Base-by-base conservation (phyloP, 1,284 basidiomycete species). In the Pyrrhoderma noxium region DNA sequence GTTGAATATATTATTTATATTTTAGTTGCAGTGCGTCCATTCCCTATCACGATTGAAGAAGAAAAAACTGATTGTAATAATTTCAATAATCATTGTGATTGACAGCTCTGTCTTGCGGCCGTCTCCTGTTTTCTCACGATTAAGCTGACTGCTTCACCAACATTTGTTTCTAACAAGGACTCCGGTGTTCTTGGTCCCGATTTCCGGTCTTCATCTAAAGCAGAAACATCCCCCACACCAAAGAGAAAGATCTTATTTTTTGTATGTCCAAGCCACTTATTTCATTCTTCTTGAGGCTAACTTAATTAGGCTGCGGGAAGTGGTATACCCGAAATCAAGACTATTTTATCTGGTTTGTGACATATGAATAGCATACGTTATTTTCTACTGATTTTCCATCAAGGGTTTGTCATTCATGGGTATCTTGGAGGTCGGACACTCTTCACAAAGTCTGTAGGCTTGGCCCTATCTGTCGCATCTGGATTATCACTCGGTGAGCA, bases 301-400 rank as follows among this genome's bases (percentile, higher is more conserved):
- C 7, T 11, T 5, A 5, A 31, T 31, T 11, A 89, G 83, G 95
- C 94, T 11, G 91, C 92, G 23, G 95, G 95, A 11, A 93, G 89
- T 61, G 95, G 95, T 56, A 95, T 98, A 52, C 93, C 94, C 0
- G 95, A 98, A 67, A 87, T 98, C 66, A 99, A 98, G 69, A 94
- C 93, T 0, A 96, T 98, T 53, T 74, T 99, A 36, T 93, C 91
- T 53, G 93, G 87, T 80, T 57, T 40, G 67, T 55, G 14, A 34
- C 8, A 3, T 14, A 16, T 11, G 18, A 7, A 14, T 11, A 56
- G 52, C 3, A 21, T 45, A 22, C 31, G 47, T 40, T 37, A 25
- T 45, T 40, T 22, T 45, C 23, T 40, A 23, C 43, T n/a, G 50
- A 52, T 27, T 39, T 25, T 53, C n/a, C n/a, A 37, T 19, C 23